A percentile compares a stretch with the other conserved stretches of the same genome.
These are phyloP conservation scores for Fraxinus sp. DNA, from an alignment of 305 asterid species.

Conservation along the genomic window DNA sequence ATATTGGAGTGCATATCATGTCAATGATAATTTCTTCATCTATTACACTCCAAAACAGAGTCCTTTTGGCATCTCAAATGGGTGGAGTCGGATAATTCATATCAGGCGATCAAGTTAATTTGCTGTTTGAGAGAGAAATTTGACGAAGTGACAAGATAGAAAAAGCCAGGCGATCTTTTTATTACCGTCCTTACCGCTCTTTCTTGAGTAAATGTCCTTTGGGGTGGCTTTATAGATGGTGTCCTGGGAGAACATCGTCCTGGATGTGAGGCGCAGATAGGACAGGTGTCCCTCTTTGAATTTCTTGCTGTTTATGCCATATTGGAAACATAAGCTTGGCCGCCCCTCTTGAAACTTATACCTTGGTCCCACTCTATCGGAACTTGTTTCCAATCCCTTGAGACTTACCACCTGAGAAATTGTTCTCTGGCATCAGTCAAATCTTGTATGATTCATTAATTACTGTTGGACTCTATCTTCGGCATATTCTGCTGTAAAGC, in stretches of 20 bases:
- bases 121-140: not conserved
- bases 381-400: not conserved
- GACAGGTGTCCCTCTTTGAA: not conserved
- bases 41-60: not conserved
- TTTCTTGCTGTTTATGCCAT: not conserved
- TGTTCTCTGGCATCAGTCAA: not conserved
- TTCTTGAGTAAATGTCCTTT: not conserved
- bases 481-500: not conserved
- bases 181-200: not conserved
- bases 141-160: not conserved
- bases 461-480: not conserved
- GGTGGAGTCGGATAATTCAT: not conserved
- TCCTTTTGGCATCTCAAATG: not conserved
- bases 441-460: not conserved
- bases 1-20: not conserved
- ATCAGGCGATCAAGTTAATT: not conserved
- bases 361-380: not conserved
- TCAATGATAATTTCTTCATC: not conserved
- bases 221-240: not conserved
- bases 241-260: not conserved
- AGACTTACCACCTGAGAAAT: not conserved
- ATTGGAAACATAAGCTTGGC: not conserved
- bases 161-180: not conserved
- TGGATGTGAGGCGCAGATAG: not conserved
- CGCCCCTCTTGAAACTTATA: not conserved